These are phyloP conservation scores for Cryomyces minteri DNA, from an alignment of 495 filamentous ascomycete species.

Conservation along the genomic window DNA sequence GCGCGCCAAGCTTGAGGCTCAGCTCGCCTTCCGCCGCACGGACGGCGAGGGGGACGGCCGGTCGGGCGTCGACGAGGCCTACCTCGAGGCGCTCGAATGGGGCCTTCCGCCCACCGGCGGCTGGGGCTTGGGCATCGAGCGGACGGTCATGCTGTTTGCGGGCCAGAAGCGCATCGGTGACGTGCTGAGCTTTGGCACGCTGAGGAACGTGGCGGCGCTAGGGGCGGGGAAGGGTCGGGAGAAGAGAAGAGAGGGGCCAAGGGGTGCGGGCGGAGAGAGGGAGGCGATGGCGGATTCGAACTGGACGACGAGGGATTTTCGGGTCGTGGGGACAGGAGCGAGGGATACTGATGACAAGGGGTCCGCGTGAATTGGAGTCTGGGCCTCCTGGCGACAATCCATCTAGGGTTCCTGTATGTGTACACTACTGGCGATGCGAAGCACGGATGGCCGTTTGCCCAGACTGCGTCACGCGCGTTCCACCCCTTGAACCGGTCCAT, in stretches of 20 bases:
- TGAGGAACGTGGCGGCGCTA: conserved; percentile 45
- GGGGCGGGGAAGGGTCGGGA: conserved; percentile 1
- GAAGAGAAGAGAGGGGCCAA: neutral
- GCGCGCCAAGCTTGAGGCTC: conserved; percentile 59
- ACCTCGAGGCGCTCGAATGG: conserved; percentile 65
- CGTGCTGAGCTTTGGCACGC: conserved; percentile 68
- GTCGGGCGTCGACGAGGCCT: conserved; percentile 58
- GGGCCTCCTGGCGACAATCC: too few relatives aligned
- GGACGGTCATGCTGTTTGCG: conserved; percentile 74
- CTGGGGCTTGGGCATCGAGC: conserved; percentile 87
- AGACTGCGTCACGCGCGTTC: too few relatives aligned
- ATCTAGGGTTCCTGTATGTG: too few relatives aligned
- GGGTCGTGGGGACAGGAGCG: too few relatives aligned
- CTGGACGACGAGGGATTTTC: too few relatives aligned
- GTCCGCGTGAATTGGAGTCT: too few relatives aligned
- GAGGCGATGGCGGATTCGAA: too few relatives aligned
- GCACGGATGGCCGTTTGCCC: too few relatives aligned
- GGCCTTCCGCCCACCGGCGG: conserved; percentile 86
- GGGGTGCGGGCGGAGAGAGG: too few relatives aligned
- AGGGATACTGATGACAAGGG: too few relatives aligned
- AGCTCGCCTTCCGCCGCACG: conserved; percentile 23
- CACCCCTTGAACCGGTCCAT: too few relatives aligned
- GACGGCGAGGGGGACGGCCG: conserved; percentile 8
- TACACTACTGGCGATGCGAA: too few relatives aligned
- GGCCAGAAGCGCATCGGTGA: conserved; percentile 62